These are phyloP conservation scores for Ceratobasidium sp. DNA, from an alignment of 1,284 basidiomycete species.

Conservation along the genomic window DNA sequence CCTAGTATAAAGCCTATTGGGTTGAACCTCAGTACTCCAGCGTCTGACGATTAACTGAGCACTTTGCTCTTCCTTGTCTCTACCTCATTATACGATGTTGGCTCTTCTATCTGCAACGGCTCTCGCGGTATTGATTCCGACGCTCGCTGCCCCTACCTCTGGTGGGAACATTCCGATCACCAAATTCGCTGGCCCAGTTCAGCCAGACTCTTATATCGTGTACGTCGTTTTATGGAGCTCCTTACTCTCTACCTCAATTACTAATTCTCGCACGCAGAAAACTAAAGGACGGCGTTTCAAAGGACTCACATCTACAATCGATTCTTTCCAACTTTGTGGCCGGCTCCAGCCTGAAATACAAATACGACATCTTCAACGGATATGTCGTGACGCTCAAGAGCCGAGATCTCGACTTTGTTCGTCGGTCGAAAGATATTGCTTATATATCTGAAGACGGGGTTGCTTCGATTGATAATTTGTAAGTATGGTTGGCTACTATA, in stretches of 20 bases:
- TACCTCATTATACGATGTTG: background rate
- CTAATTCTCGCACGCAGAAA: background rate
- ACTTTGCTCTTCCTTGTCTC: background rate
- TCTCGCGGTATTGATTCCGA: constrained; percentile 35
- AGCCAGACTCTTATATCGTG: constrained; percentile 43
- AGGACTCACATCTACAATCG: background rate
- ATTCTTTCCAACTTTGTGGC: background rate
- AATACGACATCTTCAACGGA: constrained; percentile 47
- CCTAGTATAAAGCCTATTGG: no score
- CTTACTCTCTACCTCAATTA: background rate
- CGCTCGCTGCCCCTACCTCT: constrained; percentile 22
- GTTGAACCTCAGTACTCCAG: no score
- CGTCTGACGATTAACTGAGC: no score
- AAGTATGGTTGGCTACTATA: background rate
- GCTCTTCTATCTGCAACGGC: constrained; percentile 14
- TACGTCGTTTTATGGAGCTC: background rate
- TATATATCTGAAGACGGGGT: constrained; percentile 32
- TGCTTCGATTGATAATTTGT: background rate
- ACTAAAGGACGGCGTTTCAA: constrained; percentile 1
- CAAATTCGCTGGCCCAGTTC: constrained; percentile 25
- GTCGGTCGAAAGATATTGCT: constrained; percentile 43
- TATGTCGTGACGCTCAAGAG: constrained; percentile 43
- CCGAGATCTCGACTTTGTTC: constrained; percentile 27
- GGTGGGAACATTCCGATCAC: background rate
- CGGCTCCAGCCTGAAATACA: constrained; percentile 15